Conservation (phyloP, 768 basidiomycete genomes). For the Lyophyllum shimeji region DNA sequence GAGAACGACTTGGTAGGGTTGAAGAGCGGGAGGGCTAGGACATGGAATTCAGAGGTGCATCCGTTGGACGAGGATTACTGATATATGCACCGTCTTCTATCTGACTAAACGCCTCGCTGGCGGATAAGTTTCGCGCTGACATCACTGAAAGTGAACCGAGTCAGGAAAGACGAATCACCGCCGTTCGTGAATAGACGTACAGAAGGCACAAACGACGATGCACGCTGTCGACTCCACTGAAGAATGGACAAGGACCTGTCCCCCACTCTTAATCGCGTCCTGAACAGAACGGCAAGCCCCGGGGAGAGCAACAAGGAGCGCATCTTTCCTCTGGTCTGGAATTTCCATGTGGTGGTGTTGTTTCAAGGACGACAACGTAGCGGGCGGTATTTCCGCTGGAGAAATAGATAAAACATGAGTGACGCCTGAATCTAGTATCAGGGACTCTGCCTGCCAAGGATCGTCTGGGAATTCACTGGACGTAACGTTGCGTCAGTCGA, state of each 20-base stretch:
- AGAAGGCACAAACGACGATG: constrained; percentile 48
- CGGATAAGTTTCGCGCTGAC: constrained; percentile 35
- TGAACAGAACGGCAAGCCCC: constrained; percentile 45
- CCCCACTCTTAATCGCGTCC: constrained; percentile 37
- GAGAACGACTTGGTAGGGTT: constrained; percentile 46
- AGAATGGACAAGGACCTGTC: constrained; percentile 55
- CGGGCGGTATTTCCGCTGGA: constrained; percentile 43
- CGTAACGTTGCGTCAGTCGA: not conserved
- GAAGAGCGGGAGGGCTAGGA: constrained; percentile 52
- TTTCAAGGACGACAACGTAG: constrained; percentile 28
- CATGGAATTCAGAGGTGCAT: not conserved
- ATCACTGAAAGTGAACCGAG: constrained; percentile 39
- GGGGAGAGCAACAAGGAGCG: constrained; percentile 45
- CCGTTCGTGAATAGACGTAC: too few species aligned
- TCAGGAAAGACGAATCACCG: too few species aligned
- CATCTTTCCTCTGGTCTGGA: constrained; percentile 34
- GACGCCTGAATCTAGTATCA: constrained; percentile 49
- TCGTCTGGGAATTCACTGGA: constrained; percentile 59
- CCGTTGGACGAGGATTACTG: not conserved
- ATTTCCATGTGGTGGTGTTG: constrained; percentile 45
- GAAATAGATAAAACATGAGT: constrained; percentile 57
- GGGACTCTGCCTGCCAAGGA: constrained; percentile 43
- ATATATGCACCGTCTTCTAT: constrained; percentile 42
- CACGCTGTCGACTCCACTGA: constrained; percentile 54
- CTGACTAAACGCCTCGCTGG: constrained; percentile 36